Conservation (phyloP, 225 moss, liverwort and hornwort species). For the Asterella californica region DNA sequence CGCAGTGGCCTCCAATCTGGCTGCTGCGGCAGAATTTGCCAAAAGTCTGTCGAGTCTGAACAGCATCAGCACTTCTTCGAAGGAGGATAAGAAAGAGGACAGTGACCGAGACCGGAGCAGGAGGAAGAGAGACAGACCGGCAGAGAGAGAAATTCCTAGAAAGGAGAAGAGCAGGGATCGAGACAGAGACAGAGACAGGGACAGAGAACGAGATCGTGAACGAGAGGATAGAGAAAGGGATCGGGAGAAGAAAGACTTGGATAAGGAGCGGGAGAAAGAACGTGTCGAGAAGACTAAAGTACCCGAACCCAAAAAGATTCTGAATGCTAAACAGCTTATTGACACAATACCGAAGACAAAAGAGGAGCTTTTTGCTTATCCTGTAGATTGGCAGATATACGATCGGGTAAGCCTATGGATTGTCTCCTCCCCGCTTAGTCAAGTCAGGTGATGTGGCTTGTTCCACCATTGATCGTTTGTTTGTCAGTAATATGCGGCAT, state of each 20-base stretch:
- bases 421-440: not conserved
- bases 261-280: constrained; percentile 49
- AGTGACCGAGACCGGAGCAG: constrained; percentile 63
- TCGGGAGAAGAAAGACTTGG: constrained; percentile 37
- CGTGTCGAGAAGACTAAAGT: constrained; percentile 57
- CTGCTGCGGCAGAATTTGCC: constrained; percentile 85
- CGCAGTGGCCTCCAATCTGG: constrained; percentile 68
- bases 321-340: constrained; percentile 90
- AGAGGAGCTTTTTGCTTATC: constrained; percentile 83
- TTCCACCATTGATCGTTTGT: not conserved
- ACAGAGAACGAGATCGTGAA: constrained; percentile 52
- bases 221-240: constrained; percentile 63
- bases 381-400: constrained; percentile 89
- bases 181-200: constrained; percentile 25
- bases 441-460: not conserved
- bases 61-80: constrained; percentile 25
- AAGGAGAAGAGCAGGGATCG: constrained; percentile 51
- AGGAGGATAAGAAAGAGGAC: constrained; percentile 61
- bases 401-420: constrained; percentile 55
- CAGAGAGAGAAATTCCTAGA: constrained; percentile 32
- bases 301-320: constrained; percentile 66
- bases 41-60: constrained; percentile 67
- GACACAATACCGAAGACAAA: constrained; percentile 93
- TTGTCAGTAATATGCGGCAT: not conserved
- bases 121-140: constrained; percentile 47